Conservation (phyloP, 106 monocot species). For the Phalaenopsis equestris region DNA sequence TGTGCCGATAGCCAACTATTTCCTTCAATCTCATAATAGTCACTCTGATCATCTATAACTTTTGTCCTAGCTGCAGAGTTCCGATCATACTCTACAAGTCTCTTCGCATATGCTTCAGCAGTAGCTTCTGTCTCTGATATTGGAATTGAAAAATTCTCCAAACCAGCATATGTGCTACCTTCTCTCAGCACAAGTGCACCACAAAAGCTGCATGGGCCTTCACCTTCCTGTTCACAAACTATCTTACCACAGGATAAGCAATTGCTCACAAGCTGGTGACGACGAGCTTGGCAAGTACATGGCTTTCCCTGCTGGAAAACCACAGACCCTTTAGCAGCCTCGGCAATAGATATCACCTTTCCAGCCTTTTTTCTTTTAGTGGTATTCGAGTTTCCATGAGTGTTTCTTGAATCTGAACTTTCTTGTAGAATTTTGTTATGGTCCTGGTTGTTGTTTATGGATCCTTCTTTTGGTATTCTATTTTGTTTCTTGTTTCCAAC, state of each 20-base stretch:
- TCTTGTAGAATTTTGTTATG: constrained; percentile 27
- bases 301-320: constrained; percentile 91
- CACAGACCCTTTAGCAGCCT: constrained; percentile 79
- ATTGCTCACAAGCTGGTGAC: constrained; percentile 90
- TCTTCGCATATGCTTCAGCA: constrained; percentile 92
- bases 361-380: constrained; percentile 68
- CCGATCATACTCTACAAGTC: constrained; percentile 92
- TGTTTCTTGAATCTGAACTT: constrained; percentile 19
- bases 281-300: constrained; percentile 89
- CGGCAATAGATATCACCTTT: constrained; percentile 73
- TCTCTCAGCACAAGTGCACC: constrained; percentile 90
- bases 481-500: constrained; percentile 48
- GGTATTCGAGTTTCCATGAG: constrained; percentile 17
- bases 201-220: constrained; percentile 92
- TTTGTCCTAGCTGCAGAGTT: constrained; percentile 85
- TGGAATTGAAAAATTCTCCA: constrained; percentile 40
- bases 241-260: constrained; percentile 98
- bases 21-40: constrained; percentile 90
- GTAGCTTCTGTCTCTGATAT: constrained; percentile 57
- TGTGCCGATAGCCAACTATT: constrained; percentile 82
- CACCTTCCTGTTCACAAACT: constrained; percentile 98
- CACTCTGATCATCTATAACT: constrained; percentile 96
- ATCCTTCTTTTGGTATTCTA: constrained; percentile 33
- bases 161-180: constrained; percentile 90
- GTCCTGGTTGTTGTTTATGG: constrained; percentile 8